Evolutionary conservation across 1,284 basidiomycete genomes (phyloP), one percentile per base, ranked within the genome.

Genomic region (Flammula alnicola): DNA sequence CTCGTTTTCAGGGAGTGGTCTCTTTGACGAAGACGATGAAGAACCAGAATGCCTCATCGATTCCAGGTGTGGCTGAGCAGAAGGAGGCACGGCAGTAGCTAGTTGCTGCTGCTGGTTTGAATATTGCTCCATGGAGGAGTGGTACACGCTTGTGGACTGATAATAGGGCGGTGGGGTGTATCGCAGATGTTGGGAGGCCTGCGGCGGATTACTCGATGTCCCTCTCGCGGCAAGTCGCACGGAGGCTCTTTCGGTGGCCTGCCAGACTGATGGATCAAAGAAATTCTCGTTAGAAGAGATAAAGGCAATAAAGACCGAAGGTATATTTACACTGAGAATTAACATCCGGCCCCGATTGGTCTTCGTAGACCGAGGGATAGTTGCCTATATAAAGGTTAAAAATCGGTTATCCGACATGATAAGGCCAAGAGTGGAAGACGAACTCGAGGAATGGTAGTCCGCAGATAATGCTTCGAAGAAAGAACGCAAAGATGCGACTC

Each of bases 171-270:
- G 26, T 31, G 44, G 30, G 14, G 52, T 44, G 39, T 56, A 61
- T 25, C 44, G 53, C 47, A 47, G 36, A 42, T 49, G 42, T 22
- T 56, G 49, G 36, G 42, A 27, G 30, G 41, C 26, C 5, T 47
- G 41, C 10, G 49, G 22, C 11, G 60, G 52, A 49, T 72, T 57
- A 14, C 68, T 63, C 20, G 65, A 62, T 14, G 71, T 65, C 32
- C 69, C 77, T 41, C 82, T 81, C 22, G 79, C 79, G 44, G 74
- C 75, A 58, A 84, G 59, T 59, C 81, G 81, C 65, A 81, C 62
- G 61, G 81, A 82, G 52, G 73, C 77, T 52, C 81, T 69, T 62
- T 84, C 76, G 63, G 71, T 59, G 44, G 58, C 52, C 69, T 83
- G 80, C 66, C 73, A 81, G 56, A 65, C 76, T 78, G 55, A 49